These are phyloP conservation scores for Metarhizium guizhouense DNA, from an alignment of 2,329 filamentous ascomycete genomes.

Conservation along the genomic window DNA sequence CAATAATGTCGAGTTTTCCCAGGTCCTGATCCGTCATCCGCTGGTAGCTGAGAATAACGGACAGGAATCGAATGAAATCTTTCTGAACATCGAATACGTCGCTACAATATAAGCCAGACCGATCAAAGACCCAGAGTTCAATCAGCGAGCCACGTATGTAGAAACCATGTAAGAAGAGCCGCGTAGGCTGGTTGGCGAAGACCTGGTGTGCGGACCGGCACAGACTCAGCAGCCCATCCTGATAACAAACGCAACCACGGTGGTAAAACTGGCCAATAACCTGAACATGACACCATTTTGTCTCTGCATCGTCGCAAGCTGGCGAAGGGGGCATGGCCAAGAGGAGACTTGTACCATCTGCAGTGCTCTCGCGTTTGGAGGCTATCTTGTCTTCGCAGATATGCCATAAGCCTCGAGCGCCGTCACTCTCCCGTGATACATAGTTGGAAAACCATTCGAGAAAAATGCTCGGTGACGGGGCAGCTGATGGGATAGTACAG, in stretches of 20 bases:
- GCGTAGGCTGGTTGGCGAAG: slow-evolving; percentile 19
- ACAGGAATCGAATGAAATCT: slow-evolving; percentile 19
- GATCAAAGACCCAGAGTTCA: slow-evolving; percentile 28
- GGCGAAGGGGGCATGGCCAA: slow-evolving; percentile 3
- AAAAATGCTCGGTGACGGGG: not conserved
- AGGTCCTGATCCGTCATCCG: slow-evolving; percentile 19
- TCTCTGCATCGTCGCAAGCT: slow-evolving; percentile 1
- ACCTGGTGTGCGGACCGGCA: slow-evolving; percentile 14
- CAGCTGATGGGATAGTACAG: no score
- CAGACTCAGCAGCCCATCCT: slow-evolving; percentile 10
- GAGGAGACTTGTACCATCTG: slow-evolving; percentile 2
- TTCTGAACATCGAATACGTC: slow-evolving; percentile 19
- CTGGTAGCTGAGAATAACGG: slow-evolving; percentile 20
- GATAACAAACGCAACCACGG: slow-evolving; percentile 5
- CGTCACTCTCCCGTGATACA: slow-evolving; percentile 7
- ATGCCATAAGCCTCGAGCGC: slow-evolving; percentile 10
- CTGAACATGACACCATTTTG: slow-evolving; percentile 9
- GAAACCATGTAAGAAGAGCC: slow-evolving; percentile 27
- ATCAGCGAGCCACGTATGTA: slow-evolving; percentile 21
- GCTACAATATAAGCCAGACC: slow-evolving; percentile 25
- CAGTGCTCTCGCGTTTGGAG: no score
- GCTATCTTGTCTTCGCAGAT: no score
- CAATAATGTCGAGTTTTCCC: no score
- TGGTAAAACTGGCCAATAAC: slow-evolving; percentile 10
- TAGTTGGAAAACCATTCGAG: slow-evolving; percentile 11